Conservation (phyloP, 2,329 filamentous ascomycete genomes). For the Thielaviopsis populi region DNA sequence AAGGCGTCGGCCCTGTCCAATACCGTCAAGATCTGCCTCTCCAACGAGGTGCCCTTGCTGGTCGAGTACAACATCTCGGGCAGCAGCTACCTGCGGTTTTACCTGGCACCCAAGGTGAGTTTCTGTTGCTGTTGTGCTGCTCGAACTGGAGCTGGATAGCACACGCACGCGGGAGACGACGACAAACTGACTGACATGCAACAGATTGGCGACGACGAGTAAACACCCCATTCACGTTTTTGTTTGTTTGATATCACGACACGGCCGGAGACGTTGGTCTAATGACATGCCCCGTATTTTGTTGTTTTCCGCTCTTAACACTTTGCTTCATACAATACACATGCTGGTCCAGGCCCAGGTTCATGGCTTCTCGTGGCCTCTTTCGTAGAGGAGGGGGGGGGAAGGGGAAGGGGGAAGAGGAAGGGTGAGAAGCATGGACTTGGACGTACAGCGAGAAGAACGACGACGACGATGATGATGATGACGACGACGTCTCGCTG, state of each 20-base stretch:
- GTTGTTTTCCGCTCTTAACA: not conserved
- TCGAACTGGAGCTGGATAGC: not conserved
- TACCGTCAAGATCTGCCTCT: conserved; percentile 82
- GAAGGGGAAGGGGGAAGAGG: not conserved
- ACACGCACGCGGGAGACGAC: not conserved
- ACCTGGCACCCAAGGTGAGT: conserved; percentile 89
- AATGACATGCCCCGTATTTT: not conserved
- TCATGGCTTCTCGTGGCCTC: too few species aligned
- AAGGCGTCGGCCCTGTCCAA: conserved; percentile 77
- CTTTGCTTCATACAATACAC: not conserved
- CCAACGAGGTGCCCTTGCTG: conserved; percentile 86
- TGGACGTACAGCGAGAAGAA: too few species aligned
- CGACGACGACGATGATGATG: too few species aligned
- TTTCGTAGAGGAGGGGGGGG: too few species aligned
- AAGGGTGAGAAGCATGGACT: not conserved
- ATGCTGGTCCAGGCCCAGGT: not conserved
- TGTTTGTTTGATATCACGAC: conserved; percentile 15
- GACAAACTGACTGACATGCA: not conserved
- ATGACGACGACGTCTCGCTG: not conserved
- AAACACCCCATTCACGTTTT: conserved; percentile 11
- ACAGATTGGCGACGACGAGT: conserved; percentile 23
- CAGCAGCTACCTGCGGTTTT: conserved; percentile 87
- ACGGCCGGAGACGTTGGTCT: conserved; percentile 5
- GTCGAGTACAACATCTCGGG: conserved; percentile 78
- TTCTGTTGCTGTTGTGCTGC: not conserved